phyloP scores from a whole-genome alignment of 2,329 filamentous ascomycete species.

The Talaromyces sp. region DNA sequence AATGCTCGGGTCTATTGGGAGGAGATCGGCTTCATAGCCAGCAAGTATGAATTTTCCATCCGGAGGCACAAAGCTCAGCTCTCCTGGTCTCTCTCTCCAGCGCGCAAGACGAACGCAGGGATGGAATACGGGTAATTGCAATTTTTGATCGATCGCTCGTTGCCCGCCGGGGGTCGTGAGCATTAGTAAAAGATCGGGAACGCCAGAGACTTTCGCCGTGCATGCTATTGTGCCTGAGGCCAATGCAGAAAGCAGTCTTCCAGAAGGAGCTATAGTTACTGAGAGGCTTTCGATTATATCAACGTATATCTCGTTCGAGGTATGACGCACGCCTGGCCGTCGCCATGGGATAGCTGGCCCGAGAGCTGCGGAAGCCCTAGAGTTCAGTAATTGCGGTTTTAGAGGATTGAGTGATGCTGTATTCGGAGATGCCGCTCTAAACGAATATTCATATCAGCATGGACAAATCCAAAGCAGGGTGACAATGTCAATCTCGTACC shows the following conservation, averaged over 20 bases:
- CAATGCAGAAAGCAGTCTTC: conserved; percentile 78
- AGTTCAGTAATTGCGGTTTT: conserved; percentile 38
- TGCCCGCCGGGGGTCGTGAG: conserved; percentile 78
- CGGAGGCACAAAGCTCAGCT: conserved; percentile 92
- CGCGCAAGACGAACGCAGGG: conserved; percentile 86
- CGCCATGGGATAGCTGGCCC: conserved; percentile 75
- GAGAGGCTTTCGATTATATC: conserved; percentile 88
- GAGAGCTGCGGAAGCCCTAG: conserved; percentile 30
- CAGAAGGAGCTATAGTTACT: conserved; percentile 86
- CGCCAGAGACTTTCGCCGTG: conserved; percentile 88
- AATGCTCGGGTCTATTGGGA: conserved; percentile 64
- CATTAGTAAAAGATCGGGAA: conserved; percentile 81
- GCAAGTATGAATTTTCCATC: conserved; percentile 91
- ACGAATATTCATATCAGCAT: not conserved
- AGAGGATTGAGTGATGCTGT: conserved; percentile 38
- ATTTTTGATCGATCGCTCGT: conserved; percentile 66
- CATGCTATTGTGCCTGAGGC: conserved; percentile 92
- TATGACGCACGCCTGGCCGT: conserved; percentile 86
- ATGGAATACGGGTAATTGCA: conserved; percentile 91
- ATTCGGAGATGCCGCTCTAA: conserved; percentile 40
- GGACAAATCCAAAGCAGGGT: not conserved
- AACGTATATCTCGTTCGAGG: conserved; percentile 94
- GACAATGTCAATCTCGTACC: conserved; percentile 43
- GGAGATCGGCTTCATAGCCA: conserved; percentile 87
- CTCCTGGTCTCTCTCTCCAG: conserved; percentile 84